Evolutionary conservation across 805 yeast species (phyloP), one percentile per base, ranked within the genome.

Genomic region (Candida gorgasii): DNA sequence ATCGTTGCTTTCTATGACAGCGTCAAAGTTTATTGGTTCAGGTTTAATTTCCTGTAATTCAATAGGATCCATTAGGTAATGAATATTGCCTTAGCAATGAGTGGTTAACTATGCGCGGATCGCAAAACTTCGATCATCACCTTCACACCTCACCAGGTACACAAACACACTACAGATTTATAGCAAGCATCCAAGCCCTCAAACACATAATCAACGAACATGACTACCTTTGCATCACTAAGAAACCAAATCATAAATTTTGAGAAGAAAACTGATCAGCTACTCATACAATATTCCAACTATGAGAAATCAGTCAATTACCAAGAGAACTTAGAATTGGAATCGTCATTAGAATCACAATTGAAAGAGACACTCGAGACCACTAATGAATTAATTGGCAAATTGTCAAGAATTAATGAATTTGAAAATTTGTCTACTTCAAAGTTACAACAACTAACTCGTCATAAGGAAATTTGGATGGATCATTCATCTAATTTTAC

Each of bases 401-500:
- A 73, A 24, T 22, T 47, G 33, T 44, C 46, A 16, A 39, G 46
- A 11, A 43, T 49, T 26, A 47, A 46, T 36, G 53, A 49, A 18
- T 49, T 47, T 18, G 49, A 49, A 24, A 32, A 36, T 58, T 86
- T 49, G 67, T 75, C 90, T 4, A 78, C 93, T 0, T 78, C 93
- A 0, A 86, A 86, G 59, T 62, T 82, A 32, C 92, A 86, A 54
- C 98, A 90, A 59, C 65, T 89, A 36, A 80, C 84, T 45, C 79
- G 97, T 47, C 96, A 89, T 60, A 79, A 78, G 52, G 96, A 89
- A 61, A 75, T 78, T 11, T 68, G 88, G 20, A 76, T 70, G 44
- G 95, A 89, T 43, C 90, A 87, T 63, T 72, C 77, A 62, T 61
- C 70, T 40, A 85, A 82, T 47, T 85, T 78, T 54, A 63, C 67